Base-by-base conservation (phyloP, 306 rosid genomes). In the Aeschynomene evenia region DNA sequence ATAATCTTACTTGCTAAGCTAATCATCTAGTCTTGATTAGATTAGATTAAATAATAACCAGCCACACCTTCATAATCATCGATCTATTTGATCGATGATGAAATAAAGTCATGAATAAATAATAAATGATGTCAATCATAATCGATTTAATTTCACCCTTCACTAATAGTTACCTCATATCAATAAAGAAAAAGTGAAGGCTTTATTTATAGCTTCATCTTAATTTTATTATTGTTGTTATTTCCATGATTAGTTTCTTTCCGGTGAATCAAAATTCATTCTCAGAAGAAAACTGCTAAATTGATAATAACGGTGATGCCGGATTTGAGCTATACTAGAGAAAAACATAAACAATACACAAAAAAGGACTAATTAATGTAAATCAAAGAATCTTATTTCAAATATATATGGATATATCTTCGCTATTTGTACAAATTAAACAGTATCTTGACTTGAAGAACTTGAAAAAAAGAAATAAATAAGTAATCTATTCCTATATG, bases 1-100 rank as follows among this genome's bases (percentile, higher is more conserved):
- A 84, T 37, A 90, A 90, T 74, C 91, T 90, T 14, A 74, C 72
- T 29, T 87, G 96, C 74, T 89, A 79, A 65, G n/a, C 2, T 16
- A 16, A n/a, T n/a, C n/a, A n/a, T n/a, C n/a, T n/a, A n/a, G n/a
- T n/a, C n/a, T n/a, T n/a, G n/a, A n/a, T n/a, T n/a, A n/a, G n/a
- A n/a, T n/a, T n/a, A n/a, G n/a, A n/a, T n/a, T n/a, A n/a, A n/a
- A n/a, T n/a, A n/a, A n/a, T n/a, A n/a, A n/a, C n/a, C 5, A 28
- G 31, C 31, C 31, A 28, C 5, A 28, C 31, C n/a, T n/a, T n/a
- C n/a, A n/a, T 4, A 28, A n/a, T n/a, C 49, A 39, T 39, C 14
- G n/a, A 13, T 13, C 51, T 26, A 28, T 65, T 26, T 63, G 10
- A 23, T 40, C n/a, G 1, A 42, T 64, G n/a, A 22, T n/a, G n/a